Percentiles rank a stretch among this genome's conserved stretches.
Conservation (phyloP, 2,329 filamentous ascomycete species). For the Sporothrix dimorphospora region DNA sequence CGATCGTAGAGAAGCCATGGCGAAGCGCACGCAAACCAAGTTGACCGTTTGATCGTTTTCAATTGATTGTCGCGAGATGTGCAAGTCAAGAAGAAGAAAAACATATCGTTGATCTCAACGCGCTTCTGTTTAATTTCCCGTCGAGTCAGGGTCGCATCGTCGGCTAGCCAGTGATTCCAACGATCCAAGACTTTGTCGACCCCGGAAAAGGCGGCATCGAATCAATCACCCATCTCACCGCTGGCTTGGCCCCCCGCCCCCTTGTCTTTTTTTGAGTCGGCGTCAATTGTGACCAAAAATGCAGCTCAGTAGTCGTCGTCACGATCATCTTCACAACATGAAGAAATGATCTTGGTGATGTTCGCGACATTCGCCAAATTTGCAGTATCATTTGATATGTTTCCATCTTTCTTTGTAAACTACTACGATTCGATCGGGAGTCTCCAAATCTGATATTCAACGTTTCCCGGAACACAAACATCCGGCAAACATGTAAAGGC, state of each 20-base stretch:
- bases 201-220: not conserved
- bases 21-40: not conserved
- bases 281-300: slow-evolving; percentile 17
- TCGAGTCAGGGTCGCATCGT: not conserved
- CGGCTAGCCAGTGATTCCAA: not conserved
- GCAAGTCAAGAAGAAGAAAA: not conserved
- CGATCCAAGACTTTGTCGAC: not conserved
- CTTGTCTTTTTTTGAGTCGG: not conserved
- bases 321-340: not conserved
- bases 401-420: not conserved
- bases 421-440: not conserved
- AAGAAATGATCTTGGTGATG: not conserved
- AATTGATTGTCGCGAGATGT: not conserved
- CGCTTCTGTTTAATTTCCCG: not conserved
- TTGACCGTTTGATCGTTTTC: not conserved
- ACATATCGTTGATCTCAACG: not conserved
- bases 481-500: not conserved
- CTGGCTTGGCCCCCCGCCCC: not conserved
- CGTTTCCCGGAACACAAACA: not conserved
- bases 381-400: not conserved
- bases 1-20: not conserved
- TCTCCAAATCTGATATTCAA: not conserved
- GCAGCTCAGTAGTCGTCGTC: not conserved
- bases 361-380: no score
- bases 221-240: not conserved